Evolutionary conservation across 805 yeast species (phyloP).

Genomic region (Metschnikowia lochheadii): DNA sequence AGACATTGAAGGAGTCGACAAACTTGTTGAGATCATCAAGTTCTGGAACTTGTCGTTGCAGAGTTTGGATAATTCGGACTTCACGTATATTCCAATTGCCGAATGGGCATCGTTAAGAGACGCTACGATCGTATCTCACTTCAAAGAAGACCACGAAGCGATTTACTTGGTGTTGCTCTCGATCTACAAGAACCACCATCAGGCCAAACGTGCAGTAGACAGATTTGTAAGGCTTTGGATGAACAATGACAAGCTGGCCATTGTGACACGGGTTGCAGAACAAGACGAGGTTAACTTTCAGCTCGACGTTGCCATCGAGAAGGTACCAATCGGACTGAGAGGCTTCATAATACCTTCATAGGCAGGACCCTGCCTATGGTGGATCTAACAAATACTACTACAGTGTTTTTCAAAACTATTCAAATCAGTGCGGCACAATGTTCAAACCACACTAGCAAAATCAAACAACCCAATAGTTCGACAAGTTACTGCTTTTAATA

Average conservation of each 20-base stretch:
- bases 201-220: constrained; percentile 29
- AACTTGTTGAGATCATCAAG: constrained; percentile 47
- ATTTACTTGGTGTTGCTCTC: constrained; percentile 15
- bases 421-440: too few species aligned
- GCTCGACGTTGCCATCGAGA: constrained; percentile 16
- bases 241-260: constrained; percentile 22
- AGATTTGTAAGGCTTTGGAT: constrained; percentile 30
- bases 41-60: constrained; percentile 52
- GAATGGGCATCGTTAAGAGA: constrained; percentile 83
- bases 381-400: too few species aligned
- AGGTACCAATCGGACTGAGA: too few species aligned
- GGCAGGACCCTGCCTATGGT: too few species aligned
- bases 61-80: constrained; percentile 49
- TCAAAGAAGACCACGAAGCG: constrained; percentile 36
- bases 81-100: constrained; percentile 68
- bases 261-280: constrained; percentile 21
- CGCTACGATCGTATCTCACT: constrained; percentile 55
- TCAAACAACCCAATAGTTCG: too few species aligned
- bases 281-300: constrained; percentile 18
- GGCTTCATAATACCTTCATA: too few species aligned
- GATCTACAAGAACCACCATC: constrained; percentile 36
- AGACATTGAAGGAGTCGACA: constrained; percentile 49
- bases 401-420: too few species aligned
- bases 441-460: too few species aligned
- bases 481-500: too few species aligned